A percentile compares a stretch with the other conserved stretches of the same genome.
phyloP scores from a whole-genome alignment of 2,329 filamentous ascomycete genomes.

The Phoma sp. region DNA sequence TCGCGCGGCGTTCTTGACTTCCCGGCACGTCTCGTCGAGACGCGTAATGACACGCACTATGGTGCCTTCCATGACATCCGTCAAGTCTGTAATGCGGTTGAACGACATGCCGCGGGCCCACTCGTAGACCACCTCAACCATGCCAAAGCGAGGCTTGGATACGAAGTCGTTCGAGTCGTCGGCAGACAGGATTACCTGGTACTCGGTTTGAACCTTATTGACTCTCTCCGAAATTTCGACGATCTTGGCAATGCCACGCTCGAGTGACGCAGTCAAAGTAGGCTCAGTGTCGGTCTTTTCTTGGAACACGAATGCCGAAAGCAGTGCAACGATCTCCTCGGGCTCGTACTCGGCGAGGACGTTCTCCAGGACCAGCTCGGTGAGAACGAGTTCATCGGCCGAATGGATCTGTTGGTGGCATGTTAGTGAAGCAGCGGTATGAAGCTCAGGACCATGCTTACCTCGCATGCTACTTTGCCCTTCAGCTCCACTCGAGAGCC shows the following conservation, averaged over 20 bases:
- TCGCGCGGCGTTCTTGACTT: conserved; percentile 95
- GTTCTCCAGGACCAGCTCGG: conserved; percentile 95
- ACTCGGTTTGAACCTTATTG: conserved; percentile 83
- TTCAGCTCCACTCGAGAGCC: conserved; percentile 90
- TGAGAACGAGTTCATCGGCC: conserved; percentile 93
- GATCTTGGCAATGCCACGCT: conserved; percentile 83
- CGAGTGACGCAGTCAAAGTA: conserved; percentile 78
- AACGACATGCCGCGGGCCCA: conserved; percentile 99
- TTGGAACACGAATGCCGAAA: conserved; percentile 96
- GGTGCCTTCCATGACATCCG: conserved; percentile 94
- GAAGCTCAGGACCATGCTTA: conserved; percentile 35
- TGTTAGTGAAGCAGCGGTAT: neutral
- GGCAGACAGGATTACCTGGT: conserved; percentile 88
- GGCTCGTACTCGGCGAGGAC: conserved; percentile 94
- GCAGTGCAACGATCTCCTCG: conserved; percentile 91
- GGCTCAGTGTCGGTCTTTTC: conserved; percentile 89
- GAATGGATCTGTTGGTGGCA: conserved; percentile 73
- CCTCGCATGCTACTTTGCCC: conserved; percentile 95
- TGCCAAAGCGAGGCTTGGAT: conserved; percentile 82
- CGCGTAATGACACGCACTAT: conserved; percentile 95
- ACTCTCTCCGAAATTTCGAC: conserved; percentile 91
- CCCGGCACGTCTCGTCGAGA: conserved; percentile 92
- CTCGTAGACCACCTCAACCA: conserved; percentile 98
- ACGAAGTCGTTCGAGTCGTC: conserved; percentile 95
- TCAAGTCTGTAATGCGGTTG: conserved; percentile 94